phyloP scores from a whole-genome alignment of 768 basidiomycete genomes.

The Trametes cinnabarina region DNA sequence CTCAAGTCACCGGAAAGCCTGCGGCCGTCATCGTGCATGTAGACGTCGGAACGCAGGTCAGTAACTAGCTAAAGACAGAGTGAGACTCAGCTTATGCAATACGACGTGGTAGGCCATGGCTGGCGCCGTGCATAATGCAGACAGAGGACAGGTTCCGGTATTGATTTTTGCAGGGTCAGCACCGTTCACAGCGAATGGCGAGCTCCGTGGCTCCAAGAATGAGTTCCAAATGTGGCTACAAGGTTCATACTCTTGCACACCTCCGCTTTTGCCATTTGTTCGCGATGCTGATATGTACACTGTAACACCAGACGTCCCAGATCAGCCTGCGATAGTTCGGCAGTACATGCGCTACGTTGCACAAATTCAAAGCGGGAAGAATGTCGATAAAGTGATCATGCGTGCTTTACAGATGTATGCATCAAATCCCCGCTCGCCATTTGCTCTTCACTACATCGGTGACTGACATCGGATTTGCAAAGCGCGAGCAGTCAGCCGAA shows the following conservation, averaged over 20 bases:
- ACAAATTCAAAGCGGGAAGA: constrained; percentile 56
- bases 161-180: constrained; percentile 73
- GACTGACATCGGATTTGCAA: neutral
- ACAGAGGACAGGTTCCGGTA: constrained; percentile 57
- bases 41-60: constrained; percentile 65
- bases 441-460: neutral
- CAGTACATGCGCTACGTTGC: constrained; percentile 72
- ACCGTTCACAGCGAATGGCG: constrained; percentile 54
- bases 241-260: constrained; percentile 36
- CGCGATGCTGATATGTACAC: neutral
- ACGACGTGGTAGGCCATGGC: constrained; percentile 49
- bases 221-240: constrained; percentile 77
- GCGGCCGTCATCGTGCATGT: constrained; percentile 76
- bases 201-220: constrained; percentile 61
- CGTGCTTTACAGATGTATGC: constrained; percentile 65
- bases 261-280: neutral
- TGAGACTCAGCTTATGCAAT: neutral
- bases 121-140: constrained; percentile 72
- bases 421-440: neutral
- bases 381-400: constrained; percentile 48
- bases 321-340: constrained; percentile 67
- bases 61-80: neutral
- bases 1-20: constrained; percentile 60
- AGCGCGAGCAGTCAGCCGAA: constrained; percentile 70
- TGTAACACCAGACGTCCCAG: constrained; percentile 52